These are phyloP conservation scores for Claviceps spartinae DNA, from an alignment of 2,329 filamentous ascomycete genomes.

Conservation along the genomic window DNA sequence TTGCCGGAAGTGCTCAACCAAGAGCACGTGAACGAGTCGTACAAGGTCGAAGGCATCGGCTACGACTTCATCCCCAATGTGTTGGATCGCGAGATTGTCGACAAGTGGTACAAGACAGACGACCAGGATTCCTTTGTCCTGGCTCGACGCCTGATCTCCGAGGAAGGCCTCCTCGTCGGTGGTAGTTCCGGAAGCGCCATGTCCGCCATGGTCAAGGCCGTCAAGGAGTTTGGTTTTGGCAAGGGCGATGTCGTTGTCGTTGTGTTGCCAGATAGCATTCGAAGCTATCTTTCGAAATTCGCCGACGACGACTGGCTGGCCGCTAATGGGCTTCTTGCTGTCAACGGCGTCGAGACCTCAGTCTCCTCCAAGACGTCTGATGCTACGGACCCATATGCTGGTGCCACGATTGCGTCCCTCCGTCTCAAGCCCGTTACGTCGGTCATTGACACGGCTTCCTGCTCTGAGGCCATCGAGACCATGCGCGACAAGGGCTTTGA, in stretches of 20 bases:
- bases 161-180: conserved; percentile 87
- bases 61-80: conserved; percentile 98
- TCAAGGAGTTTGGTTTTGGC: conserved; percentile 61
- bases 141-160: conserved; percentile 78
- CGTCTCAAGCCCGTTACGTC: conserved; percentile 90
- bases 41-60: conserved; percentile 97
- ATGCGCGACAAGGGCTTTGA: conserved; percentile 99
- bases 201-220: conserved; percentile 63
- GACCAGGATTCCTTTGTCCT: conserved; percentile 84
- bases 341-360: conserved; percentile 35
- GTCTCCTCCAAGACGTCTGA: conserved; percentile 20
- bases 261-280: conserved; percentile 85
- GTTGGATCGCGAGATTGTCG: conserved; percentile 63
- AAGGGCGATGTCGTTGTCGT: conserved; percentile 85
- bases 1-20: conserved; percentile 68
- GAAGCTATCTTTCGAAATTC: conserved; percentile 96
- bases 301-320: conserved; percentile 98
- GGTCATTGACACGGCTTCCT: conserved; percentile 54
- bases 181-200: conserved; percentile 90
- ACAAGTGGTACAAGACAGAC: conserved; percentile 97
- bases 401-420: conserved; percentile 68
- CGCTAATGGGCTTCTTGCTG: conserved; percentile 81
- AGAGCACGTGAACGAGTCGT: conserved; percentile 65
- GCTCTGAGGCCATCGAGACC: conserved; percentile 83
- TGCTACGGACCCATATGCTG: conserved; percentile 54